Base-by-base conservation (phyloP, 148 eudicot species). In the Camellia japonica region DNA sequence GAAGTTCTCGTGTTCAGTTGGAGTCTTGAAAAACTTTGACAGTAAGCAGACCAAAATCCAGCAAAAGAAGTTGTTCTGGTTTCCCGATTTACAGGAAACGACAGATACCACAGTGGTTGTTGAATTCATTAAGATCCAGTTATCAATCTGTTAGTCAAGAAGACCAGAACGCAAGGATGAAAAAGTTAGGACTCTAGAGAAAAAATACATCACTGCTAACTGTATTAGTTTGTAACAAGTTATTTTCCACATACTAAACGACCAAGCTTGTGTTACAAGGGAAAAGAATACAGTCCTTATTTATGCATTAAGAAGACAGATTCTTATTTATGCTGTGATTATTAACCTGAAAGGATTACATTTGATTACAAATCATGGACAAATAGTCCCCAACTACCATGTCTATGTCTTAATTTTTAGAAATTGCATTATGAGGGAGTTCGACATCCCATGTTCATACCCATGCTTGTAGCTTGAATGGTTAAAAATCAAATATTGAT, bases 61-160 rank as follows among this genome's bases (percentile, higher is more conserved):
- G 88, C 80, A 83, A 71, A 90, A 84, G 89, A 84, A 85, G 84
- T 74, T 56, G 92, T 86, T 85, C 89, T 87, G 89, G 98, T 91
- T 95, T 93, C 98, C 97, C 97, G 85, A 84, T 79, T 86, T 70
- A 90, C 96, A 95, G 98, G 98, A 93, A 95, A 93, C 96, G 42
- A 71, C 86, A 38, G 93, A 93, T 86, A 83, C 90, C 72, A 51
- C 86, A 80, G 86, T 71, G 79, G 86, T 85, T 78, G 82, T 90
- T 78, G 97, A 89, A 95, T 86, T 95, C 98, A 95, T 95, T 88
- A 93, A 90, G 96, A 87, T 85, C 82, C 20, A 83, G 92, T 49
- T 81, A 84, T 88, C 91, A 85, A 73, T 82, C 98, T 94, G 97
- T 74, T 80, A 61, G 68, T 38, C 52, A 64, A 71, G 49, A 12